Evolutionary conservation across 2,329 filamentous ascomycete species (phyloP).

Genomic region (Phyllachora maydis): DNA sequence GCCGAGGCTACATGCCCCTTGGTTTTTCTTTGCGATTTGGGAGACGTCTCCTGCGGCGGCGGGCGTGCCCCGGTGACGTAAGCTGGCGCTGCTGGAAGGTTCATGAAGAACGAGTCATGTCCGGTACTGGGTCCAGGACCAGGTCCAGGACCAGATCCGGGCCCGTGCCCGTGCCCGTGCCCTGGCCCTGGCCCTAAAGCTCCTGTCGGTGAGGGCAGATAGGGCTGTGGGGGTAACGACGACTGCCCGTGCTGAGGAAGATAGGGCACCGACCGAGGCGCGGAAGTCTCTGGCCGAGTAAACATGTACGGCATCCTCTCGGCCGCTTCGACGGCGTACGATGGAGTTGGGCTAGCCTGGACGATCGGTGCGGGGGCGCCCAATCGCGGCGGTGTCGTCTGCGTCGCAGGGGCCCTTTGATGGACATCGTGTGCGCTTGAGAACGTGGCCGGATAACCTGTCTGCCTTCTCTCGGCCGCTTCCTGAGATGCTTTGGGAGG

Average conservation of each 20-base stretch:
- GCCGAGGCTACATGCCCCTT: constrained; percentile 72
- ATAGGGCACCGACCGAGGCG: constrained; percentile 13
- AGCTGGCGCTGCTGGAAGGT: constrained; percentile 12
- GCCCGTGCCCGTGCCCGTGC: too few species aligned
- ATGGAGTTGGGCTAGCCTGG: constrained; percentile 14
- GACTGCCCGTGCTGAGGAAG: constrained; percentile 10
- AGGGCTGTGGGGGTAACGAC: too few species aligned
- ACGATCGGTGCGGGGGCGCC: too few species aligned
- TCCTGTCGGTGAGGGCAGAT: constrained; percentile 7
- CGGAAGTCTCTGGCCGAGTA: constrained; percentile 15
- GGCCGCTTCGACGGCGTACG: constrained; percentile 15
- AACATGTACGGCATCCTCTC: constrained; percentile 19
- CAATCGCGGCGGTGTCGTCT: too few species aligned
- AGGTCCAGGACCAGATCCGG: too few species aligned
- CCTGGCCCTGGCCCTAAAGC: constrained; percentile 6
- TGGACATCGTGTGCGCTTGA: constrained; percentile 26
- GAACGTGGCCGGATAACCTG: constrained; percentile 18
- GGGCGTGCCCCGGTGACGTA: constrained; percentile 10
- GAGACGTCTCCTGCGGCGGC: constrained; percentile 17
- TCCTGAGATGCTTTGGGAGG: constrained; percentile 37
- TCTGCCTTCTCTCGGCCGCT: constrained; percentile 31
- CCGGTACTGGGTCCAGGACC: too few species aligned
- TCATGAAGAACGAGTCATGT: too few species aligned
- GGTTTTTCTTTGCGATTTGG: constrained; percentile 43
- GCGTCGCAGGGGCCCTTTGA: constrained; percentile 17